A percentile compares a stretch with the other conserved stretches of the same genome.
Conservation (phyloP, 148 eudicot genomes). For the Spergularia bocconei region DNA sequence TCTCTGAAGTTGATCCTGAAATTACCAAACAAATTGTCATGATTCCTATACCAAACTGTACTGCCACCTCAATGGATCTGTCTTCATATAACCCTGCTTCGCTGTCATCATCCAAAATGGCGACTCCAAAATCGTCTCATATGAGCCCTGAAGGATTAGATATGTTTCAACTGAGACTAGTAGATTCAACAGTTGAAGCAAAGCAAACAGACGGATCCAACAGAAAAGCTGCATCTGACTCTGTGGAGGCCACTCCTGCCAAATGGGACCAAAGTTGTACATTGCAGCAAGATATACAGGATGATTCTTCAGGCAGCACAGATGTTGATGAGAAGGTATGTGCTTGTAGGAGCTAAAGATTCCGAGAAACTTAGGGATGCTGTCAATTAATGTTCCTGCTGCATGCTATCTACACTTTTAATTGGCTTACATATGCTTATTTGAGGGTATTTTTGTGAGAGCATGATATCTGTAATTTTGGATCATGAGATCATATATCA, state of each 20-base stretch:
- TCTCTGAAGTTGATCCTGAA: too few relatives aligned
- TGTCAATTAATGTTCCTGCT: neutral
- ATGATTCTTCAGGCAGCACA: neutral
- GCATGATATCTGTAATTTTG: too few relatives aligned
- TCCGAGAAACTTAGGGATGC: neutral
- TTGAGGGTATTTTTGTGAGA: too few relatives aligned
- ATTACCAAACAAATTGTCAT: neutral
- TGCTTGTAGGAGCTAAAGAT: neutral
- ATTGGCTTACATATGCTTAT: neutral
- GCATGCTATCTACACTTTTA: neutral
- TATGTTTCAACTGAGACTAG: neutral
- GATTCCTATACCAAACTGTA: neutral
- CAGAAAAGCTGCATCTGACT: neutral
- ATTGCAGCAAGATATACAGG: constrained; percentile 9
- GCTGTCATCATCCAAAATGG: constrained; percentile 4
- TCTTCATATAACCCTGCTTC: constrained; percentile 10
- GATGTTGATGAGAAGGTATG: constrained; percentile 18
- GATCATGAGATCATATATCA: too few relatives aligned
- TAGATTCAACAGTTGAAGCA: constrained; percentile 6
- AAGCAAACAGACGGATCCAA: neutral
- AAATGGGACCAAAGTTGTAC: constrained; percentile 2
- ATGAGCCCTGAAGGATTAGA: neutral
- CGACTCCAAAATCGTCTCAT: neutral
- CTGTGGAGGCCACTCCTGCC: neutral
- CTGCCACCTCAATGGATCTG: constrained; percentile 9